phyloP scores from a whole-genome alignment of 352 stramenopile genomes.

The Globisporangium ultimum region DNA sequence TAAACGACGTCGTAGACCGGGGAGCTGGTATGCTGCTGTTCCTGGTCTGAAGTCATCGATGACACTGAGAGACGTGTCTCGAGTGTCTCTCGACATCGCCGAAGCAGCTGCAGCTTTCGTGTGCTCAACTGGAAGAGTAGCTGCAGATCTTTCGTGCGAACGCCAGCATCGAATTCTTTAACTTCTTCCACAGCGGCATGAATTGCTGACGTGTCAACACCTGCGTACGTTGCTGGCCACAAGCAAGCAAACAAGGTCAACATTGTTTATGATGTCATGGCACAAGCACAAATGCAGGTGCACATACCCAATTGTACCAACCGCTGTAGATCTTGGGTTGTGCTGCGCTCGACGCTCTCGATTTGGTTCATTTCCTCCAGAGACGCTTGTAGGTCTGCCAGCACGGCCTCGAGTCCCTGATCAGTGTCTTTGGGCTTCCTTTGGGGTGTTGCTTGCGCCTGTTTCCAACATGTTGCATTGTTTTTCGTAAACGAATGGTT shows the following conservation, averaged over 20 bases:
- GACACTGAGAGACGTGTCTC: slow-evolving; percentile 6
- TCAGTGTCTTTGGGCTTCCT: neutral
- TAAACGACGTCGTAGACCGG: slow-evolving; percentile 12
- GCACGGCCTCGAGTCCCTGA: neutral
- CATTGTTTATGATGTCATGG: neutral
- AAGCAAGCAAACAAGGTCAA: neutral
- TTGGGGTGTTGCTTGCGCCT: no score
- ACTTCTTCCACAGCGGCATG: slow-evolving; percentile 5
- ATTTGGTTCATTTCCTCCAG: neutral
- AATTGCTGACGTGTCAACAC: slow-evolving; percentile 3
- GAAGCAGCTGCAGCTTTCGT: slow-evolving; percentile 16
- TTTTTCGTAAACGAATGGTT: slow-evolving; percentile 19
- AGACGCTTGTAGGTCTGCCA: neutral
- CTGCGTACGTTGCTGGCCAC: slow-evolving; percentile 10
- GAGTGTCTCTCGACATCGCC: slow-evolving; percentile 7
- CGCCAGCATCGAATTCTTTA: slow-evolving; percentile 12
- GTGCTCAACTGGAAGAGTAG: slow-evolving; percentile 12
- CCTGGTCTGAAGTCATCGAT: neutral
- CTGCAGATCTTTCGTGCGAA: slow-evolving; percentile 13
- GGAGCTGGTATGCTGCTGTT: slow-evolving; percentile 1
- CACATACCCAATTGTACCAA: neutral
- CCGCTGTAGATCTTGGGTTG: neutral
- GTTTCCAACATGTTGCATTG: no score
- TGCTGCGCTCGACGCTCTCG: neutral
- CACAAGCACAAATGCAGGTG: neutral